Percentiles rank a stretch among this genome's conserved stretches.
Evolutionary conservation across 148 eudicot species (phyloP).

Genomic region (Polygonum maritimum): DNA sequence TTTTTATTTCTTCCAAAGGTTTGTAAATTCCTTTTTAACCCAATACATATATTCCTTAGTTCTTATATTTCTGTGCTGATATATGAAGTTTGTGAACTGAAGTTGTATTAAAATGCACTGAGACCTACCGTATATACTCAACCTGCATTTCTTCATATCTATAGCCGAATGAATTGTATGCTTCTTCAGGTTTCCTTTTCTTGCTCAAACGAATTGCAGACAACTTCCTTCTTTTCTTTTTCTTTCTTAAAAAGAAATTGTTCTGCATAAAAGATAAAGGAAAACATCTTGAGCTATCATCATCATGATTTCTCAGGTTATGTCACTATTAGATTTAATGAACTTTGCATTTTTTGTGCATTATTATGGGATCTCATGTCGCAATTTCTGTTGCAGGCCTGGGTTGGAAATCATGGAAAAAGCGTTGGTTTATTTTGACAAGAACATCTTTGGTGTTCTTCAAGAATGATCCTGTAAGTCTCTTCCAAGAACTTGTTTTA

Average conservation of each 20-base stretch:
- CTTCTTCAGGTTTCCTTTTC: background rate
- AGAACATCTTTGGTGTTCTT: conserved; percentile 95
- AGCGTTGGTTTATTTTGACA: conserved; percentile 97
- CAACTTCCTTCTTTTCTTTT: background rate
- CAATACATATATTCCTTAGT: background rate
- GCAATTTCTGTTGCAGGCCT: conserved; percentile 46
- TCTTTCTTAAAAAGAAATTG: background rate
- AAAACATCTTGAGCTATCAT: background rate
- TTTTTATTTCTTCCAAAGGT: conserved; percentile 98
- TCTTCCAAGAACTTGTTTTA: background rate
- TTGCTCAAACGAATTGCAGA: background rate
- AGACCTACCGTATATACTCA: background rate
- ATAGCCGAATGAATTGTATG: background rate
- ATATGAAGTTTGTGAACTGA: background rate
- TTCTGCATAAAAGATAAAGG: background rate
- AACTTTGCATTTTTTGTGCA: background rate
- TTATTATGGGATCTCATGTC: background rate
- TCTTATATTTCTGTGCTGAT: background rate
- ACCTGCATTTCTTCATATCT: background rate
- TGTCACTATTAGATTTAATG: background rate
- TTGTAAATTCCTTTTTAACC: conserved; percentile 14
- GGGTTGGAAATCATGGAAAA: conserved; percentile 99
- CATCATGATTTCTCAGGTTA: background rate
- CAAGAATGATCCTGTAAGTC: conserved; percentile 94
- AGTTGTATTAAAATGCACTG: background rate